Percentiles rank a stretch among this genome's conserved stretches.
These are phyloP conservation scores for Tulasnella sp. DNA, from an alignment of 768 basidiomycete genomes.

Conservation along the genomic window DNA sequence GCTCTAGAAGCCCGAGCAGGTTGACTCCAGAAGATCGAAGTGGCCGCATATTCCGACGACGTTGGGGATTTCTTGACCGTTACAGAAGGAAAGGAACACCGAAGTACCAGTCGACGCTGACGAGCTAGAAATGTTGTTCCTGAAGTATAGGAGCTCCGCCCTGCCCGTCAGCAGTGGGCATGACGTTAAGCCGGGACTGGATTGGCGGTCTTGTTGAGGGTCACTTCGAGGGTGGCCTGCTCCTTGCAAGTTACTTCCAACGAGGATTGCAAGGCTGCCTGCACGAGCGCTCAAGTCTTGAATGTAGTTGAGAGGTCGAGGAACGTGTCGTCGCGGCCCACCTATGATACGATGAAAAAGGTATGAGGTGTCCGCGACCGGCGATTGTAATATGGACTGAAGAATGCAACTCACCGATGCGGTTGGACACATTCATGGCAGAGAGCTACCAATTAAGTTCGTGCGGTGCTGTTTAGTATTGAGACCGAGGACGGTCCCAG, in stretches of 20 bases:
- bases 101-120: constrained; percentile 41
- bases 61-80: background rate
- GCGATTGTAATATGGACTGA: constrained; percentile 8
- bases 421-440: too few species aligned
- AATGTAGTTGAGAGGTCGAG: constrained; percentile 75
- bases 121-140: constrained; percentile 39
- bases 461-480: constrained; percentile 36
- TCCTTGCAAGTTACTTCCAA: constrained; percentile 85
- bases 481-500: constrained; percentile 20
- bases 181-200: constrained; percentile 41
- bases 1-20: constrained; percentile 38
- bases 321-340: constrained; percentile 49
- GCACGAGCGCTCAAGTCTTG: constrained; percentile 61
- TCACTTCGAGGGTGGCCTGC: constrained; percentile 49
- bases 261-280: constrained; percentile 57
- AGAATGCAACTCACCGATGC: constrained; percentile 40
- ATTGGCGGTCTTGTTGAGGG: constrained; percentile 46
- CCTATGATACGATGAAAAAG: constrained; percentile 35
- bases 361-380: constrained; percentile 38
- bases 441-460: constrained; percentile 61
- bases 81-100: constrained; percentile 39
- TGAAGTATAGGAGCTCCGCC: constrained; percentile 42
- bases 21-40: constrained; percentile 25
- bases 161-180: constrained; percentile 44
- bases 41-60: background rate